Base-by-base conservation (phyloP, 305 asterid species). In the Striga hermonthica region DNA sequence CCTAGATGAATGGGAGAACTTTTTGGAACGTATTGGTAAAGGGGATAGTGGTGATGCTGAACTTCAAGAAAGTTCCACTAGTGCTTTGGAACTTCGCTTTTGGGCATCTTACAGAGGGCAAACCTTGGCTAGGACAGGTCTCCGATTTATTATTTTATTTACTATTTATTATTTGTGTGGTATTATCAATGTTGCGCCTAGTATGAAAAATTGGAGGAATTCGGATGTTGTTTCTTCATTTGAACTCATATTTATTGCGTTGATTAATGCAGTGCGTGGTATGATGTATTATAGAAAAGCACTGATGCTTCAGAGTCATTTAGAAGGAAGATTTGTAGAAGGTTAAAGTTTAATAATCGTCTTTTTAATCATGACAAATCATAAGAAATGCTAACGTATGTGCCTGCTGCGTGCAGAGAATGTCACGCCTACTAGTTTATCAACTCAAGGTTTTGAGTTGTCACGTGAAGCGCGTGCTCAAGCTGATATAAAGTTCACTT, bases 241-340 rank as follows among this genome's bases (percentile, higher is more conserved):
- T 59, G 4, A 60, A 59, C 9, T 28, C 15, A 15, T 52, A 10
- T 60, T 68, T 57, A 66, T 57, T 36, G 58, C 62, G 52, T 69
- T 39, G 65, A 52, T 72, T 72, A 49, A 57, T 75, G 79, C 85
- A 93, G 99, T 93, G 67, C 94, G 99, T 52, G 99, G 99, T 50
- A 90, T 93, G 99, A 93, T 93, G 99, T 93, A 93, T 80, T 93
- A 93, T 71, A 88, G 99, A 82, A 86, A 96, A 80, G 99, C 99
- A 5, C 75, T 93, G 72, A 90, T 93, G 96, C 87, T 93, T 71
- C 99, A 93, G 80, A 86, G 96, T 80, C 78, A 68, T 83, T 76
- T 93, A 78, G 99, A 93, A 82, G 82, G 77, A 70, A 88, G 97
- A 84, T 71, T 88, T 16, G 67, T 79, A 8, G 97, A 84, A 85